Evolutionary conservation across 331 rosid genomes (phyloP).

Genomic region (Ulmus americana): DNA sequence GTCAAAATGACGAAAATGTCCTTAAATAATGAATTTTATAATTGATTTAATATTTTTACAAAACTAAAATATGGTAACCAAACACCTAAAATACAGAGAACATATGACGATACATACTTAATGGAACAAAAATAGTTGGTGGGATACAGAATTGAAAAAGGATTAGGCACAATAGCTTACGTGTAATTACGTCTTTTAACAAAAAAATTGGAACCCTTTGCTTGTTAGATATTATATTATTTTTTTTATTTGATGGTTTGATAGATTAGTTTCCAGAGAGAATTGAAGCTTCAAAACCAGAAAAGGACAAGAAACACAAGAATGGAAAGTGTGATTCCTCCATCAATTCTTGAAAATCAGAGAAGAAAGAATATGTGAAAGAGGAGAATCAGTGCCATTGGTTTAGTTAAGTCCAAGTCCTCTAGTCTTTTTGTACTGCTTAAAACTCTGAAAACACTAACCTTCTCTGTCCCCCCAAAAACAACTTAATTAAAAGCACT

Average conservation of each 20-base stretch:
- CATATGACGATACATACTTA: too few relatives aligned
- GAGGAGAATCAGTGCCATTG: conserved; percentile 18
- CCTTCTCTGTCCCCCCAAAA: neutral
- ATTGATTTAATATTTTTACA: too few relatives aligned
- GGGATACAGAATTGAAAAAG: neutral
- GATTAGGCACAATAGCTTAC: neutral
- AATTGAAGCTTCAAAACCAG: neutral
- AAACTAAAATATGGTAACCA: too few relatives aligned
- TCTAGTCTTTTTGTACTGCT: neutral
- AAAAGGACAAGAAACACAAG: conserved; percentile 3
- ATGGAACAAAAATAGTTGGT: neutral
- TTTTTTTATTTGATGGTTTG: neutral
- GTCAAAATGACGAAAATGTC: too few relatives aligned
- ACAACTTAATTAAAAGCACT: conserved; percentile 4
- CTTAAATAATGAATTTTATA: too few relatives aligned
- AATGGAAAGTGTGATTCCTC: conserved; percentile 11
- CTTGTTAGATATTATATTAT: neutral
- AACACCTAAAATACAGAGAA: too few relatives aligned
- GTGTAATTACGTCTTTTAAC: neutral
- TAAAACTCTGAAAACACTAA: conserved; percentile 5
- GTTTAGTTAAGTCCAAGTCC: neutral
- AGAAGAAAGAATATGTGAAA: conserved; percentile 8
- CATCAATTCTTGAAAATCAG: conserved; percentile 7
- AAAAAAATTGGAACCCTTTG: neutral
- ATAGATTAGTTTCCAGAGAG: neutral